Percentiles rank a stretch among this genome's conserved stretches.
These are phyloP conservation scores for Helianthus tuberosus DNA, from an alignment of 129 eudicot species.

Conservation along the genomic window DNA sequence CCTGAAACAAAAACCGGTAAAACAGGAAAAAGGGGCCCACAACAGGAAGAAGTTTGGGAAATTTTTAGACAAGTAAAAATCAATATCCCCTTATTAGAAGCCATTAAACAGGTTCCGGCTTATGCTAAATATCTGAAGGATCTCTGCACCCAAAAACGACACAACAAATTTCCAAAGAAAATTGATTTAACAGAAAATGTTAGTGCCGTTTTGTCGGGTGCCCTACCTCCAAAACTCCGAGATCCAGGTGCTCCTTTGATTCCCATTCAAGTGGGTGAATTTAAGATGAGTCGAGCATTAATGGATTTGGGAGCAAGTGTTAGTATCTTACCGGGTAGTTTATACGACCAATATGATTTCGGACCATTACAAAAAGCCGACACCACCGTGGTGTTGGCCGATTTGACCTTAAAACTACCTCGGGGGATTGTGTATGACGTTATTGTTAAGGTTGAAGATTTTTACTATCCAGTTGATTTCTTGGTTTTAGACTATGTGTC, in stretches of 20 bases:
- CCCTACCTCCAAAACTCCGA: not conserved
- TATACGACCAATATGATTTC: conserved; percentile 8
- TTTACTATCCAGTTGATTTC: not conserved
- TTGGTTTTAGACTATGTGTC: not conserved
- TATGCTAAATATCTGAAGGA: not conserved
- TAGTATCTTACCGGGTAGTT: not conserved
- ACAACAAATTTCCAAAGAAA: not conserved
- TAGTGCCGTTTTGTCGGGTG: not conserved
- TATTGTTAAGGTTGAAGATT: not conserved
- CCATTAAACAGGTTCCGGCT: not conserved
- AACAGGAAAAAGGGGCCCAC: not conserved
- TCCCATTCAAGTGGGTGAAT: not conserved
- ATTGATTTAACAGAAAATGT: not conserved
- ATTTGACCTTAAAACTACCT: not conserved
- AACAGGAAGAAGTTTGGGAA: not conserved
- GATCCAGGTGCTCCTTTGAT: not conserved
- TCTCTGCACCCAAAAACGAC: not conserved
- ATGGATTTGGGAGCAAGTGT: not conserved
- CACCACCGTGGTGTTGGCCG: not conserved
- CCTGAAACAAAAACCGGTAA: not conserved
- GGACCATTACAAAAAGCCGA: not conserved
- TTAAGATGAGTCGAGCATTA: not conserved
- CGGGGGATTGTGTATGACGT: not conserved
- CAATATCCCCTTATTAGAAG: not conserved
- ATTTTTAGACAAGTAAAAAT: not conserved